Evolutionary conservation across 495 filamentous ascomycete genomes (phyloP), one percentile per base, ranked within the genome.

Genomic region (Aspergillus hancockii): DNA sequence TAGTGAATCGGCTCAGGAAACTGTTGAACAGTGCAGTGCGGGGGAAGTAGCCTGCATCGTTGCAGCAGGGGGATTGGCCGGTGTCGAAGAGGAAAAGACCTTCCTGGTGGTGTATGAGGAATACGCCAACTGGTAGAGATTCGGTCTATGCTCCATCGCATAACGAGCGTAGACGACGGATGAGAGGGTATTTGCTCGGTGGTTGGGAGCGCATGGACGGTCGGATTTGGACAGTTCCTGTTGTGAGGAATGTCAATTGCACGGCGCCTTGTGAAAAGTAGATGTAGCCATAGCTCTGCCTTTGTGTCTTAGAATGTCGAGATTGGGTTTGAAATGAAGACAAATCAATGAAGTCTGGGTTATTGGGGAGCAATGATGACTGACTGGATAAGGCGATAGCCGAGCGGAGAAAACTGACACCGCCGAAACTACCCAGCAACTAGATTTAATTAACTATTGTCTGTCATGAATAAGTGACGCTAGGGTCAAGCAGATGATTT

Each of bases 21-120:
- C 52, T 41, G 30, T 58, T 62, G 41, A 59, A 52, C 1, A 65
- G 31, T 30, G 60, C 60, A 40, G 61, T 49, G 6, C 55, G 59
- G 14, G 71, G 67, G 31, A 69, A 67, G 47, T 72, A 74, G 7
- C 63, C 63, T 5, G 53, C 7, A n/a, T 67, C 28, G 30, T 65
- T 72, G 60, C 64, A 69, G n/a, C 59, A 58, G 10, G 64, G 67
- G 4, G 69, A 72, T 57, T 70, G 56, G 7, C 69, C 71, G 0
- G 71, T 68, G 52, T 74, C 71, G 49, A 70, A 72, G 36, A 72
- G 67, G 52, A 72, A 65, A 19, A 47, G 45, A 2, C 70, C 70
- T 53, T 68, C 62, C 7, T 66, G 66, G 40, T 72, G 72, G 4
- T 52, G 59, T 47, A 72, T 67, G 4, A 75, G 62, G 28, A 71